A percentile compares a stretch with the other conserved stretches of the same genome.
These are phyloP conservation scores for Hypoxylon perforatum DNA, from an alignment of 495 filamentous ascomycete genomes.

Conservation along the genomic window DNA sequence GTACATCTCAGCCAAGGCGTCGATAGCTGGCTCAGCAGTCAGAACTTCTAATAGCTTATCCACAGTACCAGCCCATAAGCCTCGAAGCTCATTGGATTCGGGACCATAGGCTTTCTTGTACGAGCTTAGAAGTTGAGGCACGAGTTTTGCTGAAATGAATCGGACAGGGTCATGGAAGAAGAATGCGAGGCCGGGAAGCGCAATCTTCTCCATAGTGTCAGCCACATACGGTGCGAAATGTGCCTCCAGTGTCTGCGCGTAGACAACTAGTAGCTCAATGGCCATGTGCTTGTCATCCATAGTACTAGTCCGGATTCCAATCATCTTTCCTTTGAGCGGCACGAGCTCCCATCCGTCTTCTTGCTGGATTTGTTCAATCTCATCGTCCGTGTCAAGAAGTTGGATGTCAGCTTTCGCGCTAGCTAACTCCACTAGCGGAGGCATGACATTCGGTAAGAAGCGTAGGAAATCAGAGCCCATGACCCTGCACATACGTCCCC, in stretches of 20 bases:
- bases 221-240: constrained; percentile 92
- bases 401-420: constrained; percentile 98
- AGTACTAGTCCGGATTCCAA: constrained; percentile 96
- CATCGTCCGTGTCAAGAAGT: constrained; percentile 93
- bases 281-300: constrained; percentile 99
- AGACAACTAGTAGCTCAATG: constrained; percentile 96
- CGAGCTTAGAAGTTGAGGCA: constrained; percentile 93
- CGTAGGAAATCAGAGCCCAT: constrained; percentile 90
- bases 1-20: constrained; percentile 98
- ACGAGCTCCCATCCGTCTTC: constrained; percentile 99
- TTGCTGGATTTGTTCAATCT: constrained; percentile 89
- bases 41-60: constrained; percentile 94
- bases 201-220: constrained; percentile 96
- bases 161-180: constrained; percentile 99
- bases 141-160: constrained; percentile 92
- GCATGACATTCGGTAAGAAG: constrained; percentile 92
- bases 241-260: constrained; percentile 91
- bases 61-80: constrained; percentile 86
- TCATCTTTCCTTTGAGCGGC: constrained; percentile 94
- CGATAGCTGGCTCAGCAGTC: constrained; percentile 93
- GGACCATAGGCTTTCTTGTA: constrained; percentile 90
- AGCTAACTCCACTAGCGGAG: constrained; percentile 88
- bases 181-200: constrained; percentile 92
- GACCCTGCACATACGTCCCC: constrained; percentile 98
- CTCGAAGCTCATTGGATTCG: constrained; percentile 75